These are phyloP conservation scores for Dysphania ambrosioides DNA, from an alignment of 148 eudicot genomes.

Conservation along the genomic window DNA sequence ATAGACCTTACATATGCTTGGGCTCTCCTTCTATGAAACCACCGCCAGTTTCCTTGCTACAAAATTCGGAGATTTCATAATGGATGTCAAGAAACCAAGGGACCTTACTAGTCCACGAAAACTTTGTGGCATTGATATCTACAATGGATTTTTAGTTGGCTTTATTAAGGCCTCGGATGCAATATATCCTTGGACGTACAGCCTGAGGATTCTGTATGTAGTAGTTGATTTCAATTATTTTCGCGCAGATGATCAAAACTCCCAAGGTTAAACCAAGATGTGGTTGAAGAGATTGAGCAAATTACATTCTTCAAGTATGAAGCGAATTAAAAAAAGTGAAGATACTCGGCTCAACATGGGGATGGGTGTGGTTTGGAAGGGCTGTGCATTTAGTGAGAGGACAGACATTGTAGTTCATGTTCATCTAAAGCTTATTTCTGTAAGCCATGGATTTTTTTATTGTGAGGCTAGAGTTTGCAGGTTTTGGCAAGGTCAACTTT, in stretches of 20 bases:
- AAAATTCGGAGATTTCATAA: slow-evolving; percentile 45
- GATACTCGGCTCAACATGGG: too few species aligned
- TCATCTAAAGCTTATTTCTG: slow-evolving; percentile 67
- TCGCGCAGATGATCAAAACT: slow-evolving; percentile 48
- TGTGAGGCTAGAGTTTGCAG: slow-evolving; percentile 66
- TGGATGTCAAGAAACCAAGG: slow-evolving; percentile 53
- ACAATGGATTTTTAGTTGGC: slow-evolving; percentile 67
- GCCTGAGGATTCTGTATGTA: slow-evolving; percentile 48
- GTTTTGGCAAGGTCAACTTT: slow-evolving; percentile 14
- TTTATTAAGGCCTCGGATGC: slow-evolving; percentile 56
- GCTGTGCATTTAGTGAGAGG: slow-evolving; percentile 62
- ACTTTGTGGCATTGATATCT: slow-evolving; percentile 62
- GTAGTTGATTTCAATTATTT: slow-evolving; percentile 66
- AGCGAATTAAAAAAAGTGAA: too few species aligned
- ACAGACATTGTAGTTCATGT: slow-evolving; percentile 75
- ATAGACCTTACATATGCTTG: slow-evolving; percentile 53
- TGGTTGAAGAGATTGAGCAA: slow-evolving; percentile 73
- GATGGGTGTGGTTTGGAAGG: slow-evolving; percentile 89
- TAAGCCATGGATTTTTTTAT: slow-evolving; percentile 52
- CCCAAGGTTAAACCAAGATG: slow-evolving; percentile 62
- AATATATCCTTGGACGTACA: slow-evolving; percentile 57
- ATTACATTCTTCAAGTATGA: slow-evolving; percentile 74
- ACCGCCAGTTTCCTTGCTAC: slow-evolving; percentile 56
- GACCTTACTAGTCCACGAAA: slow-evolving; percentile 40
- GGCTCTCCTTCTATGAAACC: slow-evolving; percentile 63